Evolutionary conservation across 164 flowering plant species (phyloP).

Genomic region (Sextonia rubra): DNA sequence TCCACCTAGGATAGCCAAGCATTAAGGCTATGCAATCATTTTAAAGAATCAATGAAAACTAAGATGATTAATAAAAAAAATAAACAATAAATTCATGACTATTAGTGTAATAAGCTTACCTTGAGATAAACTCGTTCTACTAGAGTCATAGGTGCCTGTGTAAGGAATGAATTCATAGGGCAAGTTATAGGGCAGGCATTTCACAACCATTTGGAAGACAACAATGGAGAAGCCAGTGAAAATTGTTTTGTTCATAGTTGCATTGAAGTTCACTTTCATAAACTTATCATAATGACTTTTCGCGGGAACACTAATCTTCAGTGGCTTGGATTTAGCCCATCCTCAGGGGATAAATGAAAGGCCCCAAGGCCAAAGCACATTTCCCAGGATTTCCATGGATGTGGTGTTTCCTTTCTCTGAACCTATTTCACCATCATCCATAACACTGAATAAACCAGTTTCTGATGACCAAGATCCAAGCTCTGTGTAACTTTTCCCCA

Average conservation of each 20-base stretch:
- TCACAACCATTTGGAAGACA: slow-evolving; percentile 29
- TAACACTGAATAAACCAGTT: too few relatives aligned
- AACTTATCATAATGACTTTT: slow-evolving; percentile 33
- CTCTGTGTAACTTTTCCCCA: slow-evolving; percentile 22
- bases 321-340: slow-evolving; percentile 48
- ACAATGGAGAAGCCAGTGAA: slow-evolving; percentile 49
- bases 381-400: too few relatives aligned
- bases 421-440: too few relatives aligned
- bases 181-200: slow-evolving; percentile 24
- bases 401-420: too few relatives aligned
- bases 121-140: slow-evolving; percentile 27
- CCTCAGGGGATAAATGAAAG: slow-evolving; percentile 31
- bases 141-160: too few relatives aligned
- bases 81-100: too few relatives aligned
- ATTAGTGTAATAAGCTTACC: too few relatives aligned
- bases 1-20: too few relatives aligned
- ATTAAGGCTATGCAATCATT: background rate
- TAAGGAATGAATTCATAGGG: slow-evolving; percentile 26
- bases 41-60: background rate
- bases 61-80: too few relatives aligned
- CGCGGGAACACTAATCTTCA: slow-evolving; percentile 50
- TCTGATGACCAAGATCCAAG: slow-evolving; percentile 23
- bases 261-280: slow-evolving; percentile 24
- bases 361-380: slow-evolving; percentile 33
- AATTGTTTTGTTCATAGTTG: background rate